Base-by-base conservation (phyloP, 2,329 filamentous ascomycete genomes). In the Didymella pomorum region DNA sequence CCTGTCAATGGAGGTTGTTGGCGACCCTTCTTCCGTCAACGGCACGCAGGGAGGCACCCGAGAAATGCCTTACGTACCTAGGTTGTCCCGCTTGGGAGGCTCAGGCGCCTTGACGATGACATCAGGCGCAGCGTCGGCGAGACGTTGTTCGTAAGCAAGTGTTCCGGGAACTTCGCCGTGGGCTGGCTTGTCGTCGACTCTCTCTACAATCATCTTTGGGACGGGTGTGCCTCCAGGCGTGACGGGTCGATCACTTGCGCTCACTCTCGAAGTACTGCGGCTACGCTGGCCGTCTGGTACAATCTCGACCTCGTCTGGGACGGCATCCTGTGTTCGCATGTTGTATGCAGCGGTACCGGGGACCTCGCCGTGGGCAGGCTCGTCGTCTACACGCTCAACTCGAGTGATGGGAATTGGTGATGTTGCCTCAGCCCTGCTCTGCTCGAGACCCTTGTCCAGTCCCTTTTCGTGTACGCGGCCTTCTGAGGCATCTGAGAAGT, bases 401-500 rank as follows among this genome's bases (percentile, higher is more conserved):
- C 86, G 80, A n/a, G 86, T 88, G 50, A 82, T 80, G 25, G 86
- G 86, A 54, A 87, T 82, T 51, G 84, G 82, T 10, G 84, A 86
- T 45, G 76, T 76, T 63, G 77, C 72, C 64, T 79, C 73, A 51
- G 80, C 79, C 52, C 75, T 71, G 70, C 62, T 65, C 29, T 61
- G 50, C 48, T 70, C 70, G 67, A 62, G 68, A 69, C 69, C 63
- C 46, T 42, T 50, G 33, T 50, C 50, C 20, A 58, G 46, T 9
- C 45, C 20, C 21, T 54, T 58, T 5, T 58, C 56, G 21, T 46
- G 50, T 10, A 58, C 50, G 68, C 67, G 73, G 72, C 85, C 86
- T 79, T 89, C 87, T 42, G 82, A 85, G 56, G 87, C 87, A 70
- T 89, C 87, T 45, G 86, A 87, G 74, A 89, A 89, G 75, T 88